These are phyloP conservation scores for Nepenthes alata DNA, from an alignment of 179 eudicot species.

Conservation along the genomic window DNA sequence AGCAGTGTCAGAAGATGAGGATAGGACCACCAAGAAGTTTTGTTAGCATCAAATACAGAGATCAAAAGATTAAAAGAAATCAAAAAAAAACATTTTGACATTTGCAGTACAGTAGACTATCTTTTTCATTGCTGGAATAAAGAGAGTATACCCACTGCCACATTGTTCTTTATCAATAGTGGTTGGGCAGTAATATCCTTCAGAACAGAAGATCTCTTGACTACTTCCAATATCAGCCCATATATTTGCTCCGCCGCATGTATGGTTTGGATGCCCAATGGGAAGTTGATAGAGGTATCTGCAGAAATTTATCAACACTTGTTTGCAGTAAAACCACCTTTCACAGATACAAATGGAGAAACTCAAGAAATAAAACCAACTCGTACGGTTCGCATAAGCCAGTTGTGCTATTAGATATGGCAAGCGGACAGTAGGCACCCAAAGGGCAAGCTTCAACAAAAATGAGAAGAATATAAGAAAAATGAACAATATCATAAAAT, in stretches of 20 bases:
- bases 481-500: too few relatives aligned
- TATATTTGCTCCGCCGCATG: constrained; percentile 84
- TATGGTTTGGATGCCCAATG: constrained; percentile 43
- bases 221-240: constrained; percentile 65
- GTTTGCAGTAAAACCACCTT: constrained; percentile 3
- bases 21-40: neutral
- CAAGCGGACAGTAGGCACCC: constrained; percentile 72
- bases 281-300: constrained; percentile 67
- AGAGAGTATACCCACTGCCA: constrained; percentile 51
- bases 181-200: constrained; percentile 82
- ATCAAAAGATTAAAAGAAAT: too few relatives aligned
- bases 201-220: constrained; percentile 60
- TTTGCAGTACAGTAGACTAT: too few relatives aligned
- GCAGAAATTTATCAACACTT: constrained; percentile 15
- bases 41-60: too few relatives aligned
- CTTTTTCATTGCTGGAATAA: neutral
- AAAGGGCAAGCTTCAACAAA: constrained; percentile 66
- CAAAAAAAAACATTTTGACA: too few relatives aligned
- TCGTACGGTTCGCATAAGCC: constrained; percentile 88
- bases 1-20: constrained; percentile 4
- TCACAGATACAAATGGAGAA: neutral
- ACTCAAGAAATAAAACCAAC: neutral
- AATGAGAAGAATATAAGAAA: neutral
- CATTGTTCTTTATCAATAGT: constrained; percentile 39
- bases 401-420: constrained; percentile 31